A percentile compares a stretch with the other conserved stretches of the same genome.
Evolutionary conservation across 805 yeast species (phyloP).

Genomic region (Suhomyces faveliae): DNA sequence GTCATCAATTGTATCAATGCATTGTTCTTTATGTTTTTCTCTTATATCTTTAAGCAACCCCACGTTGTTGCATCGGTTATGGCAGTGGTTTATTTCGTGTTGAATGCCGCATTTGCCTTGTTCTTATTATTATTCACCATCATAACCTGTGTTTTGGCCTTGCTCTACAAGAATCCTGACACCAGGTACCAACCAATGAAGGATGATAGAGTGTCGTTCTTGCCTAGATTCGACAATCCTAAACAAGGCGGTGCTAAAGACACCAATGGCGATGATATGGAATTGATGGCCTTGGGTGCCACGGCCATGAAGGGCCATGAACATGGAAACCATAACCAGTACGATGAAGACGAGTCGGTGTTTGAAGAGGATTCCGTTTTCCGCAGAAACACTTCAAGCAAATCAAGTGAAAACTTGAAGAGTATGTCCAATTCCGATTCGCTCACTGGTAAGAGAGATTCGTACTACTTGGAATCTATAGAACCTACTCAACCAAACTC

Average conservation of each 20-base stretch:
- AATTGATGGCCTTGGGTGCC: slow-evolving; percentile 72
- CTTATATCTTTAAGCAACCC: slow-evolving; percentile 79
- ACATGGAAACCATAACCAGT: slow-evolving; percentile 24
- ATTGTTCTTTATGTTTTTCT: slow-evolving; percentile 83
- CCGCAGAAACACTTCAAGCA: slow-evolving; percentile 1
- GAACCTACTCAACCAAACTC: slow-evolving; percentile 46
- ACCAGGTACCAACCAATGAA: slow-evolving; percentile 93
- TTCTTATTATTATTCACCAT: slow-evolving; percentile 81
- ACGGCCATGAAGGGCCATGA: slow-evolving; percentile 65
- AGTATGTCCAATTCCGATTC: not conserved
- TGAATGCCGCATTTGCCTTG: slow-evolving; percentile 87
- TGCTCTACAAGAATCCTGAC: slow-evolving; percentile 89
- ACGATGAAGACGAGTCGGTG: slow-evolving; percentile 32
- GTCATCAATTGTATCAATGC: slow-evolving; percentile 80
- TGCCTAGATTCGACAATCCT: slow-evolving; percentile 57
- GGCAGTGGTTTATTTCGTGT: slow-evolving; percentile 84
- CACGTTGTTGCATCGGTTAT: slow-evolving; percentile 86
- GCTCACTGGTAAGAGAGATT: slow-evolving; percentile 21
- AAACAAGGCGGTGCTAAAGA: slow-evolving; percentile 16
- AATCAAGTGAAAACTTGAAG: slow-evolving; percentile 6
- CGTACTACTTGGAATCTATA: slow-evolving; percentile 25
- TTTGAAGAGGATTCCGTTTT: slow-evolving; percentile 28
- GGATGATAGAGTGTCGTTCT: slow-evolving; percentile 95
- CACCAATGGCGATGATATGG: slow-evolving; percentile 47
- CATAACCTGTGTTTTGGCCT: slow-evolving; percentile 80